Evolutionary conservation across 768 basidiomycete species (phyloP).

Genomic region (Phallus indusiatus): DNA sequence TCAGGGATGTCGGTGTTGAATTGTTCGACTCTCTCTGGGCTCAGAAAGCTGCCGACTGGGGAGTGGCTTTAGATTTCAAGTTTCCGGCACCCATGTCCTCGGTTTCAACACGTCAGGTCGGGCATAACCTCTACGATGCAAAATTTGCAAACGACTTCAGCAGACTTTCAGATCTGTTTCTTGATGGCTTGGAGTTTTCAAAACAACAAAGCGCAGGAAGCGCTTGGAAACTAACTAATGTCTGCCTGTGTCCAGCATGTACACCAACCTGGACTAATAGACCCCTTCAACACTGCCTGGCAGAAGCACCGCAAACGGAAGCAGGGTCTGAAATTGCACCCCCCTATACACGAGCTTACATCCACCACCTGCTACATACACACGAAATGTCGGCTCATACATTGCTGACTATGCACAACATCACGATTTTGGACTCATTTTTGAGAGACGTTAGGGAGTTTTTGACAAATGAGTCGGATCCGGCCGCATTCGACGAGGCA

Average conservation of each 20-base stretch:
- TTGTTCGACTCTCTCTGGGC: slow-evolving; percentile 71
- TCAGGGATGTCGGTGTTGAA: slow-evolving; percentile 60
- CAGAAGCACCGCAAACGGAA: slow-evolving; percentile 21
- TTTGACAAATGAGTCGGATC: slow-evolving; percentile 22
- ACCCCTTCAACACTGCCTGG: slow-evolving; percentile 35
- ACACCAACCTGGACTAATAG: slow-evolving; percentile 31
- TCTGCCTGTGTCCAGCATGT: slow-evolving; percentile 51
- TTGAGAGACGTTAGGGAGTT: slow-evolving; percentile 45
- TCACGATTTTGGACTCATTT: slow-evolving; percentile 56
- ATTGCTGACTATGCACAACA: slow-evolving; percentile 67
- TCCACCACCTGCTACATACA: slow-evolving; percentile 79
- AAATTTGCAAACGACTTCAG: slow-evolving; percentile 54
- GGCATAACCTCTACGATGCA: slow-evolving; percentile 62
- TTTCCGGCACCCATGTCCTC: slow-evolving; percentile 42
- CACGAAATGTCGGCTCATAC: slow-evolving; percentile 87
- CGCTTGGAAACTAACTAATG: slow-evolving; percentile 1
- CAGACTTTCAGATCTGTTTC: slow-evolving; percentile 35
- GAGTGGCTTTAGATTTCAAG: slow-evolving; percentile 68
- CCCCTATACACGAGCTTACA: slow-evolving; percentile 47
- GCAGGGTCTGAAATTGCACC: slow-evolving; percentile 22
- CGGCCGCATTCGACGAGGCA: slow-evolving; percentile 26
- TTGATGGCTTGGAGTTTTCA: slow-evolving; percentile 17
- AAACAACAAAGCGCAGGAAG: not conserved
- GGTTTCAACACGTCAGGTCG: slow-evolving; percentile 36
- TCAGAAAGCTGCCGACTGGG: slow-evolving; percentile 53